Evolutionary conservation across 495 filamentous ascomycete genomes (phyloP).

Genomic region (Tuber microsphaerosporum): DNA sequence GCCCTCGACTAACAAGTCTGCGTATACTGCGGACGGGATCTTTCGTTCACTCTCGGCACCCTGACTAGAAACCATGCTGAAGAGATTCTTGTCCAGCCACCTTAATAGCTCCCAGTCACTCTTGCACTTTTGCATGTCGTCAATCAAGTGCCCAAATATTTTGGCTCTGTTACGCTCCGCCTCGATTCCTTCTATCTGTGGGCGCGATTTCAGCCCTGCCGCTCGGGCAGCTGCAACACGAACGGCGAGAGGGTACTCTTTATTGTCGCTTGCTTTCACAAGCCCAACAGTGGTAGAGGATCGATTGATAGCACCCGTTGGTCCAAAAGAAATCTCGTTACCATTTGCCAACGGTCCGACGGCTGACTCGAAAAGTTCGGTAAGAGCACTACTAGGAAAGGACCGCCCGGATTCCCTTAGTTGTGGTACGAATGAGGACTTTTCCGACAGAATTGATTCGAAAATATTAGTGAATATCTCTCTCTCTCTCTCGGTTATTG

Average conservation of each 20-base stretch:
- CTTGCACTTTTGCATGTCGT: conserved; percentile 16
- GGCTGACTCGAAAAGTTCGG: conserved; percentile 35
- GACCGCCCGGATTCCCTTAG: not conserved
- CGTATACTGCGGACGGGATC: conserved; percentile 21
- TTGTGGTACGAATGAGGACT: conserved; percentile 18
- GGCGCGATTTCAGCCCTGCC: conserved; percentile 15
- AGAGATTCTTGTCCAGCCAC: conserved; percentile 31
- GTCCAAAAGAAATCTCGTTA: conserved; percentile 32
- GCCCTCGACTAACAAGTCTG: conserved; percentile 32
- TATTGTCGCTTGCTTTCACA: conserved; percentile 23
- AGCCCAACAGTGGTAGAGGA: conserved; percentile 13
- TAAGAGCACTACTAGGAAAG: conserved; percentile 25
- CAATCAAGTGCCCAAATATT: not conserved
- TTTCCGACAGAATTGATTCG: conserved; percentile 35
- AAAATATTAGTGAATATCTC: conserved; percentile 41
- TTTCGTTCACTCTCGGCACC: not conserved
- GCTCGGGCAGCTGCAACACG: conserved; percentile 29
- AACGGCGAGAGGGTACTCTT: conserved; percentile 20
- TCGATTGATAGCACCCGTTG: conserved; percentile 9
- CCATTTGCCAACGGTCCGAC: conserved; percentile 32
- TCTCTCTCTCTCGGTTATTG: conserved; percentile 30
- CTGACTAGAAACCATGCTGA: conserved; percentile 10
- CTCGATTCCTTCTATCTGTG: not conserved
- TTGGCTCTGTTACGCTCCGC: not conserved
- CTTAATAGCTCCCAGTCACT: conserved; percentile 24